Evolutionary conservation across 345 rosid species (phyloP), one percentile per base, ranked within the genome.

Genomic region (Hypericum androsaemum): DNA sequence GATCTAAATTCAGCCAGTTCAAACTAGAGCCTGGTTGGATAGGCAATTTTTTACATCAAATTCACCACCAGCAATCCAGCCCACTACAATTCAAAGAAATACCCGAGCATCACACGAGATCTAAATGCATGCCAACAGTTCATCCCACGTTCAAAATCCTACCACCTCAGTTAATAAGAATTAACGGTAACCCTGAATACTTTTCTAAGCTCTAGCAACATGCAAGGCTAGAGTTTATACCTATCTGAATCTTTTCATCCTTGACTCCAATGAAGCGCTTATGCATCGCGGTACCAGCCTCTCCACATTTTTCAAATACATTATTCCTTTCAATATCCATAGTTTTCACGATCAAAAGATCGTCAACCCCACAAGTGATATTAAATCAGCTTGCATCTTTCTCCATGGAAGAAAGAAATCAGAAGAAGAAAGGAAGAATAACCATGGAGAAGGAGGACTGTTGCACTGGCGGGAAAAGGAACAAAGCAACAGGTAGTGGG

Each of bases 291-390:
- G 79, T 82, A 55, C 94, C 96, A 66, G 74, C 74, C 56, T 61
- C 48, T 71, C 81, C 89, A 68, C 86, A 83, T 50, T 65, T 66
- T 69, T 83, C 79, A 60, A 92, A 96, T 63, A 79, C 88, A 46
- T 71, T 73, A 61, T 77, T 74, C 72, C 98, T 80, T 74, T 63
- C 72, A 62, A 54, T 62, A 59, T 92, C 98, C 59, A 74, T 76
- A 43, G 68, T 76, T 71, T 80, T 72, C 63, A 67, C 55, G 57
- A 92, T 69, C 67, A 92, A 74, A 63, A 92, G 94, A 72, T 92
- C 98, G 72, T 92, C 96, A 45, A 92, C 86, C 53, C 98, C 98
- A 74, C 98, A 92, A 0, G 98, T n/a, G n/a, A n/a, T n/a, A n/a
- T n/a, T n/a, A n/a, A n/a, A n/a, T n/a, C n/a, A n/a, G n/a, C n/a